Evolutionary conservation across 139 green algal genomes (phyloP), one percentile per base, ranked within the genome.

Genomic region (Pseudopediastrum boryanum): DNA sequence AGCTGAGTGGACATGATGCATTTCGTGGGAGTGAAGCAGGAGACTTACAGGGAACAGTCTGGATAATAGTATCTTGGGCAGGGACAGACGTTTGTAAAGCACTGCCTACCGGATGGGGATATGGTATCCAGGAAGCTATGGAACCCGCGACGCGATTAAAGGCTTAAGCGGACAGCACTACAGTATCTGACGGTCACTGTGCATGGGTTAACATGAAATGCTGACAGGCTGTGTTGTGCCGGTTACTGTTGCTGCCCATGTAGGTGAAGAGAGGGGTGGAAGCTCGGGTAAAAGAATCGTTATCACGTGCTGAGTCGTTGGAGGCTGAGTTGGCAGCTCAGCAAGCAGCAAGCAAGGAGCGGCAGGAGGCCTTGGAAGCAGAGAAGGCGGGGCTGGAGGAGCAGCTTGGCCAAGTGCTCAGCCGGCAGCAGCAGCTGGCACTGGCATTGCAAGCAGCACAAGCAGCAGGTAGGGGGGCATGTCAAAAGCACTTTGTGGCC

Each of bases 201-300:
- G n/a, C n/a, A n/a, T n/a, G n/a, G n/a, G n/a, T n/a, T n/a, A n/a
- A n/a, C 48, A 58, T 58, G 48, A 27, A 19, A 27, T 58, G 16
- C 16, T 58, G 48, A 58, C 19, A 27, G 48, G 16, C 10, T 29
- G 36, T 42, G 39, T 39, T 19, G n/a, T 52, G 33, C 36, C 35
- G 33, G 9, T 31, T 23, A 4, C 48, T 12, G 2, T 4, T 77
- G 9, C 4, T 9, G 27, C 27, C 0, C 7, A 16, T 68, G 61
- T 62, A 91, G 87, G 85, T 91, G 38, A 78, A 78, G 0, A 72
- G 77, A 2, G 83, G 81, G 25, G 87, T 91, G 0, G 87, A 91
- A 80, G 82, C 72, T 44, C 83, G 85, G 2, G 87, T 90, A 38
- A 58, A 63, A 27, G 78, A 86, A 1, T 85, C 84, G 0, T 66